Base-by-base conservation (phyloP, 768 basidiomycete genomes). In the Termitomyces sp. region DNA sequence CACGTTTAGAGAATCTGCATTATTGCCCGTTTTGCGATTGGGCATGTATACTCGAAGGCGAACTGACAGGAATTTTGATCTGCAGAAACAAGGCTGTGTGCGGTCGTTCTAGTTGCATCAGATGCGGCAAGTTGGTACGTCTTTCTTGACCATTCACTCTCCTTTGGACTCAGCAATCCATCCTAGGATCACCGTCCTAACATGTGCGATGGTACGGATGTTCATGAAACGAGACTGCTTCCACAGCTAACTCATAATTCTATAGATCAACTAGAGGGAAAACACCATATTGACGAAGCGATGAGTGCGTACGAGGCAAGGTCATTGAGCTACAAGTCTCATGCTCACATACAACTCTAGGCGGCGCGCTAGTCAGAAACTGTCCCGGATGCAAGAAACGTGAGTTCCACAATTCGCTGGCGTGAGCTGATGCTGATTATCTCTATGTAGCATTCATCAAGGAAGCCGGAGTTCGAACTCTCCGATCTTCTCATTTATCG, bases 21-120 rank as follows among this genome's bases (percentile, higher is more conserved):
- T 90, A 89, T 66, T 97, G 95, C 71, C 95, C 95, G 4, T 92
- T 89, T 65, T 97, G 95, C 74, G 92, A 94, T 42, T 97, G 84
- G 76, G 91, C 86, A 63, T 87, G 86, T 65, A 84, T 91, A 32
- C 86, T 92, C 55, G 91, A 91, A 44, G 74, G 70, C 40, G 75
- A 87, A 57, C 74, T 81, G 58, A 89, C 90, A 68, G 87, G 83
- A 67, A 73, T 91, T 24, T 91, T 79, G 60, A 71, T 73, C 33
- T 83, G 81, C 64, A 75, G 79, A 70, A 87, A 77, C 71, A 80
- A 82, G 54, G 85, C 84, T 1, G 94, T 78, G 0, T 96, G 94
- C 67, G 84, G 80, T 1, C 84, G 84, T 15, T 82, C 93, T 12
- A 92, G 87, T 65, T 97, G 95, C 75, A 74, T 94, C 59, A 73